A percentile compares a stretch with the other conserved stretches of the same genome.
These are phyloP conservation scores for Epichloe sp. DNA, from an alignment of 2,329 filamentous ascomycete species.

Conservation along the genomic window DNA sequence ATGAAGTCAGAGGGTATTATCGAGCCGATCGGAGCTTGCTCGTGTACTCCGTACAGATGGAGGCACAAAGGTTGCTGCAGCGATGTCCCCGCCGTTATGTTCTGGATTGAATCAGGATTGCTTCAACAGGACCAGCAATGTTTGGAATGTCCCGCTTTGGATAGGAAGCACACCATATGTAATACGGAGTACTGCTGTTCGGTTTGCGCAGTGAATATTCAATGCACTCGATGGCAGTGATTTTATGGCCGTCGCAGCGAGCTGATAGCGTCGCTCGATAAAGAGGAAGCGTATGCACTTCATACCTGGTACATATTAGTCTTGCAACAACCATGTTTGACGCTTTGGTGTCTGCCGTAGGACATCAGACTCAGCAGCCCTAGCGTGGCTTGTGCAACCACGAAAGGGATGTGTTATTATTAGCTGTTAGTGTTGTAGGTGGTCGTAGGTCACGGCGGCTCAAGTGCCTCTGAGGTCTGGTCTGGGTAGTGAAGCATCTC, in stretches of 20 bases:
- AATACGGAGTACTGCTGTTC: background rate
- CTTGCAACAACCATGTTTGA: background rate
- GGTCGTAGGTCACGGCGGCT: background rate
- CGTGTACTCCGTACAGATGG: background rate
- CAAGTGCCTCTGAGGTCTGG: background rate
- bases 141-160: background rate
- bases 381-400: constrained; percentile 1
- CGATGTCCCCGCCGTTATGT: background rate
- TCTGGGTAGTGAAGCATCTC: background rate
- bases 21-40: background rate
- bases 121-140: background rate
- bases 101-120: background rate
- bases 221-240: too few relatives aligned
- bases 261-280: background rate
- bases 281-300: background rate
- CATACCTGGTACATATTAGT: background rate
- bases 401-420: background rate
- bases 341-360: background rate
- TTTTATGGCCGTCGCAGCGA: background rate
- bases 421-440: background rate
- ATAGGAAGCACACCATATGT: too few relatives aligned
- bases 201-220: background rate
- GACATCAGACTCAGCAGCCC: background rate
- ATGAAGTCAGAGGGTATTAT: background rate
- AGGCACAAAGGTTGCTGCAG: background rate